These are phyloP conservation scores for Ajuga chamaepitys DNA, from an alignment of 257 asterid genomes.

Conservation along the genomic window DNA sequence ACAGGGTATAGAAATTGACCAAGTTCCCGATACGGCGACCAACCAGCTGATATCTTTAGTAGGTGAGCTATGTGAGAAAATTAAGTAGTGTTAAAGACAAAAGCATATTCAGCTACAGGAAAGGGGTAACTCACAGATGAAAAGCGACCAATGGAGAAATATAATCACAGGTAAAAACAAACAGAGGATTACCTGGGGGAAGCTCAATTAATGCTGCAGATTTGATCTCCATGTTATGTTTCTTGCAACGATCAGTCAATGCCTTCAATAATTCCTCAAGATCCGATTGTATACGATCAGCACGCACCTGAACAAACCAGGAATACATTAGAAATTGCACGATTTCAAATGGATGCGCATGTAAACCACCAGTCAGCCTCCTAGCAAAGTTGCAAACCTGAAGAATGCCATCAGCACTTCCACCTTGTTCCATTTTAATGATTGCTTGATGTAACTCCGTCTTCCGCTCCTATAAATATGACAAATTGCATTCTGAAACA, in stretches of 20 bases:
- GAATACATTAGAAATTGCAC: slow-evolving; percentile 6
- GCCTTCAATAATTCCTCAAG: slow-evolving; percentile 93
- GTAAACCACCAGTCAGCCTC: slow-evolving; percentile 5
- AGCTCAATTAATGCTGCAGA: slow-evolving; percentile 81
- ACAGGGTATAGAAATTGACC: not conserved
- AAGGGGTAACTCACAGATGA: not conserved
- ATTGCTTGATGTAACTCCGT: slow-evolving; percentile 88
- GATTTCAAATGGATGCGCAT: slow-evolving; percentile 1
- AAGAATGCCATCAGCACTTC: slow-evolving; percentile 99
- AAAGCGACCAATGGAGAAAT: not conserved
- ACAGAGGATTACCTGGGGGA: slow-evolving; percentile 63
- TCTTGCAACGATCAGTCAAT: slow-evolving; percentile 77
- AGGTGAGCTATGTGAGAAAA: not conserved
- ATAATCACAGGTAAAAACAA: slow-evolving; percentile 14
- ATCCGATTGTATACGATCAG: slow-evolving; percentile 97
- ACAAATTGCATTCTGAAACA: slow-evolving; percentile 15
- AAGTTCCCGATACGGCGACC: not conserved
- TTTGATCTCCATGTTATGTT: slow-evolving; percentile 57
- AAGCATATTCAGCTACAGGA: not conserved
- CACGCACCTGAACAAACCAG: slow-evolving; percentile 70
- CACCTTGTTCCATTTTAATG: slow-evolving; percentile 95
- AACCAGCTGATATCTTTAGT: not conserved
- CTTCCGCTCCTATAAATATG: slow-evolving; percentile 72
- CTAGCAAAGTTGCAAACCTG: slow-evolving; percentile 48
- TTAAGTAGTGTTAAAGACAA: not conserved